phyloP scores from a whole-genome alignment of 345 rosid species.

The Schrenkiella parvula region DNA sequence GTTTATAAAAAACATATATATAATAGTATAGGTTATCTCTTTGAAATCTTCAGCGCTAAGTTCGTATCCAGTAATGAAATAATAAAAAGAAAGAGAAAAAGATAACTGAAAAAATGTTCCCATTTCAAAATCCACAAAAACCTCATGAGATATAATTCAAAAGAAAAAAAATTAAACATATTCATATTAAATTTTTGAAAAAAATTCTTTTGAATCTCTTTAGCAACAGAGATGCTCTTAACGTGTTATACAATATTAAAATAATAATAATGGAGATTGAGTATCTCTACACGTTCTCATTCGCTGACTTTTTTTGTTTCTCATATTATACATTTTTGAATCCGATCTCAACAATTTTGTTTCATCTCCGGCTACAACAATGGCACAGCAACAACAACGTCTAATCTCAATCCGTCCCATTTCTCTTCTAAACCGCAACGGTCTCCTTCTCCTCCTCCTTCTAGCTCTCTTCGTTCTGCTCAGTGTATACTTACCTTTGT shows the following conservation, averaged over 20 bases:
- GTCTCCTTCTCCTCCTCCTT: background rate
- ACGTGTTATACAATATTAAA: background rate
- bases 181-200: no score
- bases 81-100: no score
- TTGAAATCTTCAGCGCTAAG: no score
- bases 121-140: no score
- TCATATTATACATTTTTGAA: background rate
- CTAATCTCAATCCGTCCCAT: slow-evolving; percentile 1
- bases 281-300: background rate
- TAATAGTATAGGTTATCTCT: background rate
- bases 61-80: no score
- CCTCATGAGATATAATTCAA: no score
- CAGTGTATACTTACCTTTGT: slow-evolving; percentile 17
- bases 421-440: slow-evolving; percentile 1
- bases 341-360: background rate
- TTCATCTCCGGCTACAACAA: background rate
- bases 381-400: background rate
- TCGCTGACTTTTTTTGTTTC: background rate
- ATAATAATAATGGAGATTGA: background rate
- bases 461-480: background rate
- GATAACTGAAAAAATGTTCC: no score
- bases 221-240: no score
- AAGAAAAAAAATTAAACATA: no score
- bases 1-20: background rate
- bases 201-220: no score